Base-by-base conservation (phyloP, 1,284 basidiomycete species). In the Heterobasidion occidentale region DNA sequence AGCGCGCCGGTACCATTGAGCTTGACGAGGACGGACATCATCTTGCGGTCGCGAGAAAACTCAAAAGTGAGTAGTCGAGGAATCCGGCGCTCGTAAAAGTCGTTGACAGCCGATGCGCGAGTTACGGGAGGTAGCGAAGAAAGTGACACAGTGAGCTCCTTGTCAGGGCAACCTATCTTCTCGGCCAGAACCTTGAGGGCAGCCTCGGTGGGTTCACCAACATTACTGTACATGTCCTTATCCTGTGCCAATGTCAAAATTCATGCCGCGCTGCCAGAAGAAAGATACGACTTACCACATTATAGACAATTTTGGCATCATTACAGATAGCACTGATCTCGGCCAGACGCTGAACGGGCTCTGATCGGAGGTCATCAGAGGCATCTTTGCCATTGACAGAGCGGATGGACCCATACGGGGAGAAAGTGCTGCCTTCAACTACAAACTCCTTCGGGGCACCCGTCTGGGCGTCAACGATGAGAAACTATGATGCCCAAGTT, bases 201-300 rank as follows among this genome's bases (percentile, higher is more conserved):
- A 8, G 94, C 94, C 71, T 98, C 96, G 2, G 97, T 99, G 8
- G 97, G 96, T 73, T 99, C 95, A 20, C 96, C 96, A 46, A 99
- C 82, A 64, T 92, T 94, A 56, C 77, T 71, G 70, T 97, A 98
- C 1, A 76, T 66, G 48, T 80, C 78, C 69, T 90, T 93, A 48
- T 95, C 91, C 88, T 92, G 63, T 17, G 45, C 33, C 27, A 15
- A 6, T 49, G 45, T 19, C 36, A 19, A 50, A 12, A 48, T 46
- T 17, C 35, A 14, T 33, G 20, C 9, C 7, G 47, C 17, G 27
- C 15, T 7, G n/a, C 53, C 17, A 38, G 2, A 56, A 27, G n/a
- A 49, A 11, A 9, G 6, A 69, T 4, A 42, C 8, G 38, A 42
- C 84, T 62, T 69, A 91, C 92, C 51, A 78, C 68, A 64, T 92